Evolutionary conservation across 768 basidiomycete genomes (phyloP), one percentile per base, ranked within the genome.

Genomic region (Psilocybe cyanescens): DNA sequence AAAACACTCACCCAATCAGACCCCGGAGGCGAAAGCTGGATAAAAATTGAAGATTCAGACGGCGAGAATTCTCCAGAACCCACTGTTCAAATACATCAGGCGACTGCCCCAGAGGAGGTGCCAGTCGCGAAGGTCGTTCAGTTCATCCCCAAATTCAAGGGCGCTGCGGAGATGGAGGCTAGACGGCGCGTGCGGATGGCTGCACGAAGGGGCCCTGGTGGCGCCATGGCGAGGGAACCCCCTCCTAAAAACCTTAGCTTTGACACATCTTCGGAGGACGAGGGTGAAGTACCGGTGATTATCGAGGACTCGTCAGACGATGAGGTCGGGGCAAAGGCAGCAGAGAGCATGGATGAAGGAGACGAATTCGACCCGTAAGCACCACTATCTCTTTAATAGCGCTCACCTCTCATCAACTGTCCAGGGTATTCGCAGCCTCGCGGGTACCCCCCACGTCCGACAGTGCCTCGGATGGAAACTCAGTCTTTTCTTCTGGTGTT

Each of bases 161-260:
- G 90, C 7, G 89, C 90, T 0, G 92, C 86, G n/a, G 91, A 95
- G 71, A 94, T 94, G 92, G 93, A 93, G 64, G 85, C 82, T 3
- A 79, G 92, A 14, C 76, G 93, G 28, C 81, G 82, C 58, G 73
- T 82, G 44, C 81, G 92, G 11, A 84, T 94, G 78, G 84, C 83
- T 44, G 88, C 88, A 4, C 83, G 90, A 11, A 75, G 81, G 61
- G 81, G 71, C n/a, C 78, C 78, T 8, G 73, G 70, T 17, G 75
- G 51, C 53, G 67, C 73, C 2, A 19, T 53, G n/a, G 61, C 70
- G 1, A 65, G 70, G 35, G 75, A 73, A n/a, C 65, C 73, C n/a
- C 70, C 74, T 3, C 68, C 72, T n/a, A 70, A 74, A 24, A 70
- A 70, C 57, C 76, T 78, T n/a, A 74, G 70, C 49, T 74, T 80